phyloP scores from a whole-genome alignment of 73 alveolate genomes.

The Paramecium tetraurelia region DNA sequence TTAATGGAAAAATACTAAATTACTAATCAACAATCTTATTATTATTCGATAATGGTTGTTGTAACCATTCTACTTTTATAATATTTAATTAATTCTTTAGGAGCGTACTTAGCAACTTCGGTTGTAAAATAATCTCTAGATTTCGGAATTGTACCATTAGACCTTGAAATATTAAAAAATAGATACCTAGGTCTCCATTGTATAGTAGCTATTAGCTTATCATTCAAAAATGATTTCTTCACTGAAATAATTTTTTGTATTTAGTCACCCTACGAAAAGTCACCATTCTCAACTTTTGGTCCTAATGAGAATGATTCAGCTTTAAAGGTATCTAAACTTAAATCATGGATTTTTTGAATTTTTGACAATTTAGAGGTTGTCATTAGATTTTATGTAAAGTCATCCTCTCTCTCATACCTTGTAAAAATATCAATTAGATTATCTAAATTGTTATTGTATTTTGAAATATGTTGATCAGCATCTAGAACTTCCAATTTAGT shows the following conservation, averaged over 20 bases:
- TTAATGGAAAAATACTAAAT: not conserved
- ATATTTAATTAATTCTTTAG: not conserved
- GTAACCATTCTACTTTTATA: conserved; percentile 8
- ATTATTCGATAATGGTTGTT: not conserved
- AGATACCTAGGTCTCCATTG: not conserved
- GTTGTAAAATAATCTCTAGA: not conserved
- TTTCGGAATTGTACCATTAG: not conserved
- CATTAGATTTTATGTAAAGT: not conserved
- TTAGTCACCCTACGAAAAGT: not conserved
- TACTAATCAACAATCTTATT: not conserved
- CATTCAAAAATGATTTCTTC: not conserved
- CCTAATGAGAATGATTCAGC: not conserved
- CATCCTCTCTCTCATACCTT: not conserved
- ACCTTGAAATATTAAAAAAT: not conserved
- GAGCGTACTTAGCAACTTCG: not conserved
- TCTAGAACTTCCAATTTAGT: not conserved
- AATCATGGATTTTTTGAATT: not conserved
- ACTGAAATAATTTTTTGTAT: not conserved
- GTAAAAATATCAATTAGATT: not conserved
- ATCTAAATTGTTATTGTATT: not conserved
- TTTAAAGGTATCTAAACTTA: not conserved
- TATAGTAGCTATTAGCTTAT: not conserved
- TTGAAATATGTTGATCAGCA: not conserved
- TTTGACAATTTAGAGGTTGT: not conserved
- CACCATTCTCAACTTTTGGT: not conserved